Evolutionary conservation across 768 basidiomycete species (phyloP), one percentile per base, ranked within the genome.

Genomic region (Tylopilus felleus): DNA sequence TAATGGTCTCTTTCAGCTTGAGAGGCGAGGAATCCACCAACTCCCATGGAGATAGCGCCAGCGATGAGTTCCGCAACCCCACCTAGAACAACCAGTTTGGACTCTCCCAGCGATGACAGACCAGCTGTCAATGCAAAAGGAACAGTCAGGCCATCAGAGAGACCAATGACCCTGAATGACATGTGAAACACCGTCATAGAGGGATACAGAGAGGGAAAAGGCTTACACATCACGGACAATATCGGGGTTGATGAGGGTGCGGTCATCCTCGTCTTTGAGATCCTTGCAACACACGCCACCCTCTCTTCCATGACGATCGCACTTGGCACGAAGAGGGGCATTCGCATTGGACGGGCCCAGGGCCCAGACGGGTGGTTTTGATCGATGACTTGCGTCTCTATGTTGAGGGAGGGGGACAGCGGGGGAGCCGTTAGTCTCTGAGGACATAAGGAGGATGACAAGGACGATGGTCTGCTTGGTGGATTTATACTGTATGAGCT

Each of bases 31-130:
- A 96, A 98, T 19, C 96, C 96, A 49, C 97, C 97, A 38, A 99
- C 90, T 56, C 97, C 97, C 96, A 99, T 99, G 2, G 90, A 93
- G 43, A 98, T 90, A 13, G 95, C 91, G 7, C 97, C 97, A 1
- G 95, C 93, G 53, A 96, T 92, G 60, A 99, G 86, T 69, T 99
- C 97, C 1, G 97, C 96, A 33, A 97, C 74, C 16, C 97, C 97
- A 50, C 93, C 96, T 27, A 96, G 80, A 46, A 96, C 88, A 58
- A 99, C 97, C n/a, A 98, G 80, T 51, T 80, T 84, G 8, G 92
- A 93, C 55, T 90, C 85, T 44, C 95, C 95, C 36, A 97, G 79
- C 12, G 93, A 88, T 12, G 90, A 90, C 23, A 95, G 80, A 51
- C 93, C 93, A 5, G 93, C 93, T 3, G 93, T 83, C 36, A 96